Conservation (phyloP, 306 rosid species). For the Fragaria iinumae region DNA sequence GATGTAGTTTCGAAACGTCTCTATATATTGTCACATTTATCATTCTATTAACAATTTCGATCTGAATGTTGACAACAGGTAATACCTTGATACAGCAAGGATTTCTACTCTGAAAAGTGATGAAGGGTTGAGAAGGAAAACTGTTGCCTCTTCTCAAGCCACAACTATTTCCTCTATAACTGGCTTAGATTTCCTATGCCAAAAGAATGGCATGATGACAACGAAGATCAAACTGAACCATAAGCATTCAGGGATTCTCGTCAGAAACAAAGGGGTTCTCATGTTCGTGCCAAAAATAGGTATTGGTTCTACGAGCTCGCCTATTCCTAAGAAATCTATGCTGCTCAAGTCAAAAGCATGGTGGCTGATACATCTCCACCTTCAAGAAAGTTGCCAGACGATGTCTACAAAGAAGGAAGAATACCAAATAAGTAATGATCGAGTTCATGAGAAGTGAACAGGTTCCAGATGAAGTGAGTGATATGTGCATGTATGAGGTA, state of each 20-base stretch:
- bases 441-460: not conserved
- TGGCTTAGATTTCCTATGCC: slow-evolving; percentile 12
- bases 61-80: not conserved
- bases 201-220: not conserved
- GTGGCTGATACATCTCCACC: slow-evolving; percentile 46
- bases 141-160: slow-evolving; percentile 47
- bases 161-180: slow-evolving; percentile 17
- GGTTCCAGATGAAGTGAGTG: not conserved
- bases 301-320: slow-evolving; percentile 9
- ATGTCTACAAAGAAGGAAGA: slow-evolving; percentile 47
- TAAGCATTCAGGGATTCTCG: not conserved
- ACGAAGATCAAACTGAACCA: not conserved
- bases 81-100: not conserved
- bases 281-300: slow-evolving; percentile 22
- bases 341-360: slow-evolving; percentile 39
- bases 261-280: not conserved
- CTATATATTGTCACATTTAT: not conserved
- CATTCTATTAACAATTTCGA: slow-evolving; percentile 9
- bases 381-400: slow-evolving; percentile 62
- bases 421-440: slow-evolving; percentile 13
- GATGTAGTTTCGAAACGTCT: not conserved
- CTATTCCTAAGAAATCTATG: slow-evolving; percentile 25
- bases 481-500: not conserved
- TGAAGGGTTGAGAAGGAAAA: slow-evolving; percentile 51
- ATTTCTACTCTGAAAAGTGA: not conserved